Base-by-base conservation (phyloP, 1,284 basidiomycete species). In the Tilletia caries region DNA sequence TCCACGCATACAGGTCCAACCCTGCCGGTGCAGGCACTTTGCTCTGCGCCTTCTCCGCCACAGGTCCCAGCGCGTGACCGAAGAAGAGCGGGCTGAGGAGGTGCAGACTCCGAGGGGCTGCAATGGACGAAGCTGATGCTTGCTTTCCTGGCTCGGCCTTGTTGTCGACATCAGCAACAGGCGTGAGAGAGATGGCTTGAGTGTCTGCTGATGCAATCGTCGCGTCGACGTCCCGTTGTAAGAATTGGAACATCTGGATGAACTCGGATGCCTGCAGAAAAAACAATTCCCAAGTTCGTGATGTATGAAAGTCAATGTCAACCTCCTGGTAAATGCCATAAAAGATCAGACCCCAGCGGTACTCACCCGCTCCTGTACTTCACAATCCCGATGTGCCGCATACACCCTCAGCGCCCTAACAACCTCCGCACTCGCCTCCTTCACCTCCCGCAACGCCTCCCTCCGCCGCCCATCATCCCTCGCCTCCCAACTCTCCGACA, bases 321-420 rank as follows among this genome's bases (percentile, higher is more conserved):
- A n/a, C n/a, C n/a, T n/a, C n/a, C n/a, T n/a, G n/a, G n/a, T n/a
- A n/a, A 91, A 89, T 93, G 74, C 27, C 68, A n/a, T 46, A 58
- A 58, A n/a, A 20, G 10, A 20, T 27, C 25, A 34, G 34, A 23
- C 34, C 71, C 48, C 2, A 60, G n/a, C n/a, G n/a, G n/a, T 6
- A 73, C 75, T 92, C 32, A 62, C 91, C 77, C 95, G 86, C 84
- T 98, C 93, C 84, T 94, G 92, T 15, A 98, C 90, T 80, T 97
- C 95, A 44, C 93, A 89, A 76, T 95, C 88, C 2, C 87, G 84
- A 25, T 73, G 77, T 86, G 89, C 2, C 85, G 83, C 20, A 18
- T 64, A 76, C 71, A 92, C 86, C 58, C 85, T 85, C 67, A 92
- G 82, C 15, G 88, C 87, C 23, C 84, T 84, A 13, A 89, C 84